phyloP scores from a whole-genome alignment of 2,329 filamentous ascomycete species.

The Pestalotiopsis sp. region DNA sequence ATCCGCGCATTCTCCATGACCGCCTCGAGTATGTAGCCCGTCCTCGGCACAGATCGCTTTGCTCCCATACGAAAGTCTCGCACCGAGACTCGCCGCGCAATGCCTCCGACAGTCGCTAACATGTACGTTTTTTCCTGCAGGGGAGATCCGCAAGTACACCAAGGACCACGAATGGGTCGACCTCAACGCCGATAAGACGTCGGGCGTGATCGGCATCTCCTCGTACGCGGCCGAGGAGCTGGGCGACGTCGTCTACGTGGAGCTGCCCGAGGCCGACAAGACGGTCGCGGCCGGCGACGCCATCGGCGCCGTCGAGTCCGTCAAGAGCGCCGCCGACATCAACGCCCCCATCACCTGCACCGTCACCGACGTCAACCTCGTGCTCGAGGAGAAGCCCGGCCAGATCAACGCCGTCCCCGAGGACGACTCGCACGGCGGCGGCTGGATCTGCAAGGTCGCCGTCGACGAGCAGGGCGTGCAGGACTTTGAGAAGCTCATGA shows the following conservation, averaged over 20 bases:
- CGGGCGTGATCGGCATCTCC: conserved; percentile 82
- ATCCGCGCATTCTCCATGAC: conserved; percentile 50
- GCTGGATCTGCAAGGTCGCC: conserved; percentile 91
- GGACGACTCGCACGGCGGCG: conserved; percentile 71
- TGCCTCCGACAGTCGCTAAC: not conserved
- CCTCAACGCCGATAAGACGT: conserved; percentile 78
- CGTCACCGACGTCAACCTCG: conserved; percentile 72
- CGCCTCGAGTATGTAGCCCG: conserved; percentile 40
- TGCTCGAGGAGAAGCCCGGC: conserved; percentile 81
- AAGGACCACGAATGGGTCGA: conserved; percentile 99
- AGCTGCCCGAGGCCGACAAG: conserved; percentile 76
- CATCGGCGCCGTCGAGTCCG: conserved; percentile 94
- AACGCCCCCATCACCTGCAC: conserved; percentile 82
- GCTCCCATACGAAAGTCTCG: not conserved
- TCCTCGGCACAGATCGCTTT: conserved; percentile 25
- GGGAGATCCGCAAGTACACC: conserved; percentile 81
- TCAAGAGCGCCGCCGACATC: conserved; percentile 98
- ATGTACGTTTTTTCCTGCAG: conserved; percentile 37
- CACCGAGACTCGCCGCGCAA: not conserved
- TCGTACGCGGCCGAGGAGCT: conserved; percentile 89
- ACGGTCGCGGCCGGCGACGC: conserved; percentile 77
- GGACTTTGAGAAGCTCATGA: conserved; percentile 79
- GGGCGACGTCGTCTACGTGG: conserved; percentile 96
- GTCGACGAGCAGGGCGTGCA: conserved; percentile 66
- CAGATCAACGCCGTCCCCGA: conserved; percentile 91